These are phyloP conservation scores for Hanseniaspora taiwanica DNA, from an alignment of 805 yeast genomes.

Conservation along the genomic window DNA sequence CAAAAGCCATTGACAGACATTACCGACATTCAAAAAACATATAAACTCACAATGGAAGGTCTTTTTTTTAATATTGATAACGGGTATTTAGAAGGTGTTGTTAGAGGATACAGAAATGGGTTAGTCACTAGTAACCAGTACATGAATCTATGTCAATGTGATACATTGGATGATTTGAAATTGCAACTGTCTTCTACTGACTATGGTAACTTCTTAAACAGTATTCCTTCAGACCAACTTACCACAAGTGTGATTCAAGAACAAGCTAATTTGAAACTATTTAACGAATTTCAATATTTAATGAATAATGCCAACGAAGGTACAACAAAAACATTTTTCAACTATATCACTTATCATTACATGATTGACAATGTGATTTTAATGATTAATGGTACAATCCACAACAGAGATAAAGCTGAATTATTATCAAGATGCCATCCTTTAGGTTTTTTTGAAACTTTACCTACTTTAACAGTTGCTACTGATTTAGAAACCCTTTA, in stretches of 20 bases:
- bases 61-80: conserved; percentile 76
- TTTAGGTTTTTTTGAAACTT: conserved; percentile 95
- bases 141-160: conserved; percentile 90
- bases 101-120: conserved; percentile 87
- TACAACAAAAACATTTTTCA: conserved; percentile 70
- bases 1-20: not conserved
- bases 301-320: conserved; percentile 66
- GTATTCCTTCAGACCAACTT: conserved; percentile 61
- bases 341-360: conserved; percentile 87
- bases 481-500: conserved; percentile 90
- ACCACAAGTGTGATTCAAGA: conserved; percentile 73
- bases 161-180: conserved; percentile 83
- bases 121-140: conserved; percentile 68
- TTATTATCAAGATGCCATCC: conserved; percentile 89
- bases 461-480: conserved; percentile 89
- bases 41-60: conserved; percentile 59
- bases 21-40: not conserved
- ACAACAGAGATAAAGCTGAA: conserved; percentile 83
- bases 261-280: conserved; percentile 57
- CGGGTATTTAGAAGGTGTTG: conserved; percentile 90
- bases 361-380: conserved; percentile 96
- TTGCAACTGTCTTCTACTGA: conserved; percentile 92
- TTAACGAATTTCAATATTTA: conserved; percentile 74
- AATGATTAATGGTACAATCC: conserved; percentile 94
- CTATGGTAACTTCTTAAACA: conserved; percentile 80